A percentile compares a stretch with the other conserved stretches of the same genome.
phyloP scores from a whole-genome alignment of 2,329 filamentous ascomycete species.

The Tolypocladium endophyticum region DNA sequence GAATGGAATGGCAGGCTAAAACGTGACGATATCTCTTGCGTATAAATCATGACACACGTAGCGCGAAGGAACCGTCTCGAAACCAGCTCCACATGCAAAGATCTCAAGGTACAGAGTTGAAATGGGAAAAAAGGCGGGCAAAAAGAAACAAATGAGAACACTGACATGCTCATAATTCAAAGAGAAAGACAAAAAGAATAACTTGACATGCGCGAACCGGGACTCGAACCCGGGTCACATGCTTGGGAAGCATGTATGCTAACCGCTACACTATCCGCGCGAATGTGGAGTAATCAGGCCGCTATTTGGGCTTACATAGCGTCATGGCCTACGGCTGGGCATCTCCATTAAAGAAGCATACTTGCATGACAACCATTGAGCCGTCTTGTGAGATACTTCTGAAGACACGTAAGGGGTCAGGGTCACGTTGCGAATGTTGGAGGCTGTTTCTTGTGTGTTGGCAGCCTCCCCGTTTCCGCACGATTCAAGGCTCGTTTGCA shows the following conservation, averaged over 20 bases:
- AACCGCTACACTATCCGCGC: slow-evolving; percentile 26
- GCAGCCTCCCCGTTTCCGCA: too few species aligned
- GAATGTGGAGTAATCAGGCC: slow-evolving; percentile 6
- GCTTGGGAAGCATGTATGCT: slow-evolving; percentile 29
- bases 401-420: neutral
- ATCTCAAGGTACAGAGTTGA: neutral
- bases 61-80: neutral
- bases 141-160: neutral
- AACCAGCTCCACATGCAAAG: neutral
- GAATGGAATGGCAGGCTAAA: neutral
- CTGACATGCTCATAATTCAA: neutral
- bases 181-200: neutral
- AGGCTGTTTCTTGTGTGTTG: neutral
- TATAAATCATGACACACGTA: neutral
- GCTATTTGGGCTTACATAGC: neutral
- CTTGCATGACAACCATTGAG: neutral
- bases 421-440: neutral
- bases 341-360: neutral
- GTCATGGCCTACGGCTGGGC: accelerated
- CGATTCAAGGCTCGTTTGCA: neutral
- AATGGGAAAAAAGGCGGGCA: neutral
- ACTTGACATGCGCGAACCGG: slow-evolving; percentile 16
- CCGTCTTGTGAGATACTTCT: too few species aligned
- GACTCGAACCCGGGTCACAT: slow-evolving; percentile 26
- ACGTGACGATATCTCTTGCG: neutral